These are phyloP conservation scores for Apiotrichum laibachii DNA, from an alignment of 1,284 basidiomycete species.

Conservation along the genomic window DNA sequence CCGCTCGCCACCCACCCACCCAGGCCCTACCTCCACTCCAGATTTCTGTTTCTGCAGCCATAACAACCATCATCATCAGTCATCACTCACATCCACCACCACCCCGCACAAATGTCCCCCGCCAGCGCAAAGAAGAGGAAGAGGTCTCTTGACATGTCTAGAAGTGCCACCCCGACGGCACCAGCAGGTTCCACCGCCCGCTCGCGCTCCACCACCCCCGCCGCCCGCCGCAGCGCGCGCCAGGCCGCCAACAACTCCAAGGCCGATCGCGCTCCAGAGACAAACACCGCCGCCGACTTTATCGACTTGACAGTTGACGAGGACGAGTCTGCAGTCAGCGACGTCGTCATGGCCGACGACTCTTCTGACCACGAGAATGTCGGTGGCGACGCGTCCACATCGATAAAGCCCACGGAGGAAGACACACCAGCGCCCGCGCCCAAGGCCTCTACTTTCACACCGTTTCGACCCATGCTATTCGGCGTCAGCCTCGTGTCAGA, in stretches of 20 bases:
- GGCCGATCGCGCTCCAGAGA: neutral
- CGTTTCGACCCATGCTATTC: constrained; percentile 8
- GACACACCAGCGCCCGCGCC: neutral
- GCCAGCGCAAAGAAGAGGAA: too few relatives aligned
- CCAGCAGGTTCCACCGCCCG: too few relatives aligned
- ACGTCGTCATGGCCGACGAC: neutral
- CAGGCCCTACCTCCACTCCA: neutral
- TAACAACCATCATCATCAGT: too few relatives aligned
- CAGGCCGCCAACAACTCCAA: neutral
- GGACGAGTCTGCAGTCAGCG: neutral
- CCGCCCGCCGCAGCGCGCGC: too few relatives aligned
- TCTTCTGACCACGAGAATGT: neutral
- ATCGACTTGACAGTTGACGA: constrained; percentile 2
- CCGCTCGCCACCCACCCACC: neutral
- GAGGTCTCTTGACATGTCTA: too few relatives aligned
- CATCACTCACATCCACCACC: too few relatives aligned
- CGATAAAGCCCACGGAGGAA: too few relatives aligned
- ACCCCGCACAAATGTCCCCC: too few relatives aligned
- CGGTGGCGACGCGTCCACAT: too few relatives aligned
- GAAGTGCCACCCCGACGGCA: too few relatives aligned
- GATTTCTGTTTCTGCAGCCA: neutral
- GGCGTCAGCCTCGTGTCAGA: constrained; percentile 3
- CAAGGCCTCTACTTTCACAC: constrained; percentile 4
- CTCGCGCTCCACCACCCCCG: too few relatives aligned
- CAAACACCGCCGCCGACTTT: constrained; percentile 1